Conservation (phyloP, 805 yeast species). For the Teunomyces lycoperdinae region DNA sequence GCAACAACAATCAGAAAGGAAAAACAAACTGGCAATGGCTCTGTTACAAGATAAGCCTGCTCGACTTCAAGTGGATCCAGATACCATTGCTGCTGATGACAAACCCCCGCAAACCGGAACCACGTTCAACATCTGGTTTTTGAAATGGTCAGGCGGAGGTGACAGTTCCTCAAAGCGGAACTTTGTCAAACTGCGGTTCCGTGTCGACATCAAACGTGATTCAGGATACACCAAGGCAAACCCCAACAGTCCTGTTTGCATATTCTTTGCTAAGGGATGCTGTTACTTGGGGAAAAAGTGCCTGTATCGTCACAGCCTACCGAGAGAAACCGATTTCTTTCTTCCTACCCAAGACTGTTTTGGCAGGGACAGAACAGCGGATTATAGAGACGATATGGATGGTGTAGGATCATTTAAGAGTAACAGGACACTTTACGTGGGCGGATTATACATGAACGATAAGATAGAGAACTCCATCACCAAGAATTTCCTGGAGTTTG, state of each 20-base stretch:
- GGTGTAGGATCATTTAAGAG: conserved; percentile 81
- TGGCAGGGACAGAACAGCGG: conserved; percentile 83
- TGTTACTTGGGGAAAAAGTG: conserved; percentile 80
- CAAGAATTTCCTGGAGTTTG: conserved; percentile 66
- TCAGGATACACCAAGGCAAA: conserved; percentile 76
- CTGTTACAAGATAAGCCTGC: conserved; percentile 44
- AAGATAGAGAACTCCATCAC: conserved; percentile 34
- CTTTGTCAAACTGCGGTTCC: conserved; percentile 52
- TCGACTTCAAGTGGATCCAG: conserved; percentile 68
- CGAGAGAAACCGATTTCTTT: conserved; percentile 54
- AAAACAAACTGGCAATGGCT: background rate
- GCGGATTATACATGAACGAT: conserved; percentile 47
- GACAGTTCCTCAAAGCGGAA: conserved; percentile 45
- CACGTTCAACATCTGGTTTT: conserved; percentile 82
- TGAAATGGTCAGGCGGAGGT: conserved; percentile 80
- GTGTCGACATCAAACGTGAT: conserved; percentile 60
- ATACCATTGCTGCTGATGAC: conserved; percentile 50
- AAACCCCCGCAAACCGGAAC: conserved; percentile 80
- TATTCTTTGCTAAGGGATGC: conserved; percentile 86
- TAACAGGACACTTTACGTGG: conserved; percentile 78
- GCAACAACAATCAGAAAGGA: background rate
- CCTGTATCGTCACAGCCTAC: conserved; percentile 74
- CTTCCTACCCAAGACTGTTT: conserved; percentile 80
- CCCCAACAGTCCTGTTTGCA: conserved; percentile 56
- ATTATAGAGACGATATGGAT: conserved; percentile 87